Conservation (phyloP, 441 rosid genomes). For the Aquilaria agallochum region DNA sequence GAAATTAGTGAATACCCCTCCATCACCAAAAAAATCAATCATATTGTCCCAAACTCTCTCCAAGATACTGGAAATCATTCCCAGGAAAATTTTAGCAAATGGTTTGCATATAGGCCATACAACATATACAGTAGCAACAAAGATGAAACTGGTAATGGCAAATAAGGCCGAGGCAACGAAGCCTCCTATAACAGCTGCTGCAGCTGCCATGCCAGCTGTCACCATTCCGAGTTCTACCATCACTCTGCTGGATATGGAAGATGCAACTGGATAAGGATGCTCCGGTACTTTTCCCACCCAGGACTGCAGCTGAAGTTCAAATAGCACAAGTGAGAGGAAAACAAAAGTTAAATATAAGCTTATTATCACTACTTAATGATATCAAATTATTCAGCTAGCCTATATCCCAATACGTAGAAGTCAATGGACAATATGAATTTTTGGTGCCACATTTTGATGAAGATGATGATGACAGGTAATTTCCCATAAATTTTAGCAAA, state of each 20-base stretch:
- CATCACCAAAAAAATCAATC: conserved; percentile 59
- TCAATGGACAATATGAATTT: too few species aligned
- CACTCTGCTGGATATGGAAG: conserved; percentile 92
- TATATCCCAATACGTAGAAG: too few species aligned
- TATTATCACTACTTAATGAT: too few species aligned
- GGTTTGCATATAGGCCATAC: conserved; percentile 81
- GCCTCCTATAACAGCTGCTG: conserved; percentile 86
- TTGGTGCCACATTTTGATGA: too few species aligned
- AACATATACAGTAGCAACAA: conserved; percentile 66
- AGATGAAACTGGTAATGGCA: conserved; percentile 82
- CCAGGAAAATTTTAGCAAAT: conserved; percentile 55
- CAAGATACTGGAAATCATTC: conserved; percentile 43
- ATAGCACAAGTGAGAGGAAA: background rate
- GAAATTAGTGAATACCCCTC: conserved; percentile 61
- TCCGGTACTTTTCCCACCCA: conserved; percentile 74
- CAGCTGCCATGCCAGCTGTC: conserved; percentile 81
- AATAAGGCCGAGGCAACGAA: conserved; percentile 85
- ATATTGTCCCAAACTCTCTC: conserved; percentile 63
- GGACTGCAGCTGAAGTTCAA: conserved; percentile 45
- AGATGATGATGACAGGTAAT: too few species aligned
- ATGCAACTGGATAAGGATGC: conserved; percentile 87
- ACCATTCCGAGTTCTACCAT: conserved; percentile 95
- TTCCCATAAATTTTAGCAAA: too few species aligned
- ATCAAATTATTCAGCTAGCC: too few species aligned
- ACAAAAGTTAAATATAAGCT: too few species aligned